phyloP scores from a whole-genome alignment of 2,329 filamentous ascomycete species.

The Raffaelea ambrosiae region DNA sequence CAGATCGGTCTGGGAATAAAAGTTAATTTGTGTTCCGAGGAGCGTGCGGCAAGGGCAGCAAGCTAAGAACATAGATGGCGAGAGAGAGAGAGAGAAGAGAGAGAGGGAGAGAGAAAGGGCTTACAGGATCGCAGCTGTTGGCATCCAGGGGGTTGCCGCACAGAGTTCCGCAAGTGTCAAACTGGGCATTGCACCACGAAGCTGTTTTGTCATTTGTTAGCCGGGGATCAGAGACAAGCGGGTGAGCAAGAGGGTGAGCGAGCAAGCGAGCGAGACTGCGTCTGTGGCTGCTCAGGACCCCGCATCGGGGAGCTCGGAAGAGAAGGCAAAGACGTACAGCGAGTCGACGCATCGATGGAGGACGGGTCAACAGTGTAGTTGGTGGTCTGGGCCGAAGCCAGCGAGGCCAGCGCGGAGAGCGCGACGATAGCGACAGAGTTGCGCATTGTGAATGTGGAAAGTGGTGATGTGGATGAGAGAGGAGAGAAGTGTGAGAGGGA shows the following conservation, averaged over 20 bases:
- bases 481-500: not conserved
- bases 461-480: not conserved
- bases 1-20: slow-evolving; percentile 27
- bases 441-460: slow-evolving; percentile 28
- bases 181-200: slow-evolving; percentile 42
- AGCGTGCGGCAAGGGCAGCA: no score
- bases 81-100: no score
- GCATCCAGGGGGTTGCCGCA: slow-evolving; percentile 28
- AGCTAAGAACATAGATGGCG: not conserved
- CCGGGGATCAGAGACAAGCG: slow-evolving; percentile 4
- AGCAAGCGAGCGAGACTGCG: not conserved
- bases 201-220: slow-evolving; percentile 26
- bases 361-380: slow-evolving; percentile 36
- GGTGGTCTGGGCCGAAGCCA: slow-evolving; percentile 25
- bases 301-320: no score
- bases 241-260: not conserved
- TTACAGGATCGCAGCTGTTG: slow-evolving; percentile 40
- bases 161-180: slow-evolving; percentile 39
- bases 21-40: no score
- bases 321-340: slow-evolving; percentile 27
- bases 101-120: no score
- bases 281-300: no score
- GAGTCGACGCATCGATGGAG: slow-evolving; percentile 21
- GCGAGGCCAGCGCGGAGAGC: slow-evolving; percentile 33
- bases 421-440: slow-evolving; percentile 28